Percentiles rank a stretch among this genome's conserved stretches.
These are phyloP conservation scores for Pyricularia grisea DNA, from an alignment of 2,329 filamentous ascomycete species.

Conservation along the genomic window DNA sequence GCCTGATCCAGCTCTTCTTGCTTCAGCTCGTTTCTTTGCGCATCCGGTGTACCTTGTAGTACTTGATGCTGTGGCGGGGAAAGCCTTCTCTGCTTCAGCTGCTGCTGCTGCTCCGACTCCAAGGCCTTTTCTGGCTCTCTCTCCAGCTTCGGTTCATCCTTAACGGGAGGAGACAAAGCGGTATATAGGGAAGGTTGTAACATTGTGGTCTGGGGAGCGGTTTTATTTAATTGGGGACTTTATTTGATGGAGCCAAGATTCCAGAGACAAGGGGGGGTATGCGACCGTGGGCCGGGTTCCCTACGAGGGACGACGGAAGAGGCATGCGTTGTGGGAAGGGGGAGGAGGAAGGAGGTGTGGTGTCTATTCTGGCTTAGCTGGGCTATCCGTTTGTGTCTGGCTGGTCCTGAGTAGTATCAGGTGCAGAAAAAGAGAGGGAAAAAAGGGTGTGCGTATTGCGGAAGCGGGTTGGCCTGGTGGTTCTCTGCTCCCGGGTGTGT, in stretches of 20 bases:
- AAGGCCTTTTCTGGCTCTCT: conserved; percentile 8
- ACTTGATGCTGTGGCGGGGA: conserved; percentile 5
- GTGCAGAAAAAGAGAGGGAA: not conserved
- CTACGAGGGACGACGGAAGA: conserved; percentile 6
- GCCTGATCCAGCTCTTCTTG: conserved; percentile 7
- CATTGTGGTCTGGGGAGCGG: conserved; percentile 17
- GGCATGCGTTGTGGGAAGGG: conserved; percentile 2
- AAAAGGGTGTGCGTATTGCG: not conserved
- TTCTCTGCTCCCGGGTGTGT: not conserved
- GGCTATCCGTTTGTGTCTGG: not conserved
- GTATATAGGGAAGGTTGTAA: conserved; percentile 17
- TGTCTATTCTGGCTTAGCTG: not conserved
- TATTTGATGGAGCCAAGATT: conserved; percentile 29
- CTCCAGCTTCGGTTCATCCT: conserved; percentile 3
- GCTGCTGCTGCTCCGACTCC: conserved; percentile 3
- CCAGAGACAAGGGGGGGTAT: conserved; percentile 16
- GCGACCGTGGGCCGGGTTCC: conserved; percentile 23
- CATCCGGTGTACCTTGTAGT: not conserved
- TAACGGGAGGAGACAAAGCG: not conserved
- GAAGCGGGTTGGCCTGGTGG: not conserved
- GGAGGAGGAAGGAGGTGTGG: conserved; percentile 1
- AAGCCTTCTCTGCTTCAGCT: conserved; percentile 6
- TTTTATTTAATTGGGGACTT: conserved; percentile 26
- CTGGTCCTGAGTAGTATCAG: not conserved
- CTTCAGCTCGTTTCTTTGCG: conserved; percentile 1